A percentile compares a stretch with the other conserved stretches of the same genome.
Conservation (phyloP, 2,329 filamentous ascomycete genomes). For the Neopestalotiopsis sp. region DNA sequence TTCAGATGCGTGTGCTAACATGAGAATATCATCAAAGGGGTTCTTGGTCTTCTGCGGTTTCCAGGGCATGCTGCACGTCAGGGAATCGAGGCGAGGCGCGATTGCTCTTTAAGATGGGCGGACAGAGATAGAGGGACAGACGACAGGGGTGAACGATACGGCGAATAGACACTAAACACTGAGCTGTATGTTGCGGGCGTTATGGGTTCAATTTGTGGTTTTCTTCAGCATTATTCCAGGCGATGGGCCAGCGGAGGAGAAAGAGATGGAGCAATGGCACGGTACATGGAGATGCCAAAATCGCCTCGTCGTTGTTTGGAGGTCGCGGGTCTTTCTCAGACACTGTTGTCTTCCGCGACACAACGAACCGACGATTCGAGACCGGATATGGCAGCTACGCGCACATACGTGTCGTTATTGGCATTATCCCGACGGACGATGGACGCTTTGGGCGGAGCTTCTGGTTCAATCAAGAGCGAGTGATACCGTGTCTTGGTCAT, state of each 20-base stretch:
- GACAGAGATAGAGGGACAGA: not conserved
- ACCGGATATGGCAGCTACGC: too few relatives aligned
- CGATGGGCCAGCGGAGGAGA: not conserved
- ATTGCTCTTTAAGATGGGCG: constrained; percentile 67
- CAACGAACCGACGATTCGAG: too few relatives aligned
- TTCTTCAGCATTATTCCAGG: not conserved
- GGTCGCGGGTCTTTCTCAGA: too few relatives aligned
- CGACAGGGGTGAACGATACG: not conserved
- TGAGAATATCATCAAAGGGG: constrained; percentile 57
- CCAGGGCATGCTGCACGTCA: constrained; percentile 85
- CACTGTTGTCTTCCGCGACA: too few relatives aligned
- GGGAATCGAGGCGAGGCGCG: constrained; percentile 81
- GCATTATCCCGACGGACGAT: not conserved
- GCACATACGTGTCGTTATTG: too few relatives aligned
- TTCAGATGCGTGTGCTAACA: not conserved
- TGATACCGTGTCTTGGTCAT: not conserved
- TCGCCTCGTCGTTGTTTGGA: too few relatives aligned
- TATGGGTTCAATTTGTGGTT: not conserved
- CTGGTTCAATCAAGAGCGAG: not conserved
- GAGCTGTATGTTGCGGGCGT: not conserved
- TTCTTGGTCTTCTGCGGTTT: constrained; percentile 93
- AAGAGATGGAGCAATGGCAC: not conserved
- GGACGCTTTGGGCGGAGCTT: not conserved
- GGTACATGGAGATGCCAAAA: not conserved
- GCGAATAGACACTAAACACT: not conserved